These are phyloP conservation scores for Fusarium haematococcum DNA, from an alignment of 2,329 filamentous ascomycete genomes.

Conservation along the genomic window DNA sequence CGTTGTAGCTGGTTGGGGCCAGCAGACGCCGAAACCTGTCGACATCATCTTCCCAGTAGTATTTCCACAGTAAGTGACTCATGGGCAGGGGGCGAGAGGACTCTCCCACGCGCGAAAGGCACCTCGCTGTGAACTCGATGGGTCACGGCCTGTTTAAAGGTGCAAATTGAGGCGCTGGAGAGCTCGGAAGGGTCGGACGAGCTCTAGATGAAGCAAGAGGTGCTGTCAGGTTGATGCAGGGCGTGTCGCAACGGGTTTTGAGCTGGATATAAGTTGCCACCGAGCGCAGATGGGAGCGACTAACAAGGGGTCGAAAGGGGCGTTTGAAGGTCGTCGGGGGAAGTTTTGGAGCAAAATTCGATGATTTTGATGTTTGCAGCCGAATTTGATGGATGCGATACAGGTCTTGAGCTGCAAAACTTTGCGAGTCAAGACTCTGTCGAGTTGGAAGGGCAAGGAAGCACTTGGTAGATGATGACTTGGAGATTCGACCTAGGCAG, in stretches of 20 bases:
- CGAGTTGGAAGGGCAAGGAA: constrained; percentile 12
- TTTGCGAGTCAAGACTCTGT: constrained; percentile 20
- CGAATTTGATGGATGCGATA: not conserved
- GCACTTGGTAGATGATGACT: constrained; percentile 24
- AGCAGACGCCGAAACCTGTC: constrained; percentile 92
- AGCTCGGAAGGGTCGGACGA: constrained; percentile 21
- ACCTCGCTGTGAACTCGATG: constrained; percentile 89
- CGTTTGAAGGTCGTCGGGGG: constrained; percentile 4
- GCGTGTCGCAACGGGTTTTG: constrained; percentile 26
- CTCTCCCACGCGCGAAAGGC: constrained; percentile 66
- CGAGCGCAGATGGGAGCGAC: constrained; percentile 20
- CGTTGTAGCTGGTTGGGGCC: constrained; percentile 73
- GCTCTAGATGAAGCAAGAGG: constrained; percentile 1
- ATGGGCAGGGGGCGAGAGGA: constrained; percentile 65
- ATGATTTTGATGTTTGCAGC: not conserved
- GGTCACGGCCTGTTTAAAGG: constrained; percentile 96
- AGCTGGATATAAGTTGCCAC: constrained; percentile 41
- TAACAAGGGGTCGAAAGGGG: constrained; percentile 20
- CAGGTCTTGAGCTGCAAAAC: not conserved
- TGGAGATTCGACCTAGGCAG: constrained; percentile 18
- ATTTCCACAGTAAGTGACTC: constrained; percentile 98
- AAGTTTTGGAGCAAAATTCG: not conserved
- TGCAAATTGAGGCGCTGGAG: constrained; percentile 57
- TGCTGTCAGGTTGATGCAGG: constrained; percentile 14
- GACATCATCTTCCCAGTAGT: constrained; percentile 97